Conservation (phyloP, 441 rosid genomes). For the Dalechampia spathulata region DNA sequence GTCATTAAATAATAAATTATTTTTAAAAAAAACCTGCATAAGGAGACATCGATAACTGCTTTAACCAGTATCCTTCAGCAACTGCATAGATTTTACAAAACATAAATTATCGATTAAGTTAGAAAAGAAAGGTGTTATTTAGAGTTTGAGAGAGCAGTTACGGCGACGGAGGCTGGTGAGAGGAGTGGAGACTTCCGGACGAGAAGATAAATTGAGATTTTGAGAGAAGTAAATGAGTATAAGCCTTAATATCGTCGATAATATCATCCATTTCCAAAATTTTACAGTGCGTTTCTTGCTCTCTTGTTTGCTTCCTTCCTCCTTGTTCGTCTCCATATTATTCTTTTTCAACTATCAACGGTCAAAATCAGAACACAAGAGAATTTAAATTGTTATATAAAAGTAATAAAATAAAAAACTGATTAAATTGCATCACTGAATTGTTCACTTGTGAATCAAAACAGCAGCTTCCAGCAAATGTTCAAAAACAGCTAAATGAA, state of each 20-base stretch:
- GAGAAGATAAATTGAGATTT: conserved; percentile 68
- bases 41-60: conserved; percentile 40
- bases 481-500: too few relatives aligned
- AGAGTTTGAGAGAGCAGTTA: conserved; percentile 14
- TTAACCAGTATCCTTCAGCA: conserved; percentile 43
- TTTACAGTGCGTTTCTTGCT: conserved; percentile 17
- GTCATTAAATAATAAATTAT: too few relatives aligned
- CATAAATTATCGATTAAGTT: not conserved
- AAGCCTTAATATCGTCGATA: conserved; percentile 44
- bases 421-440: too few relatives aligned
- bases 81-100: conserved; percentile 16
- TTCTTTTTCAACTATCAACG: too few relatives aligned
- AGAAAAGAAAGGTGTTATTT: too few relatives aligned
- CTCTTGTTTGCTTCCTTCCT: conserved; percentile 2
- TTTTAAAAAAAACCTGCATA: conserved; percentile 44
- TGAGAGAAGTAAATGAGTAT: conserved; percentile 54
- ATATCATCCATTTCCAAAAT: conserved; percentile 61
- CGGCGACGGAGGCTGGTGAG: conserved; percentile 97
- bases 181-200: conserved; percentile 97
- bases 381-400: too few relatives aligned
- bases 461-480: too few relatives aligned
- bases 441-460: too few relatives aligned
- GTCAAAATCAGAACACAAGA: too few relatives aligned
- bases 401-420: too few relatives aligned
- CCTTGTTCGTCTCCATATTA: not conserved